A percentile compares a stretch with the other conserved stretches of the same genome.
phyloP scores from a whole-genome alignment of 2,329 filamentous ascomycete species.

The Botryotinia globosa region DNA sequence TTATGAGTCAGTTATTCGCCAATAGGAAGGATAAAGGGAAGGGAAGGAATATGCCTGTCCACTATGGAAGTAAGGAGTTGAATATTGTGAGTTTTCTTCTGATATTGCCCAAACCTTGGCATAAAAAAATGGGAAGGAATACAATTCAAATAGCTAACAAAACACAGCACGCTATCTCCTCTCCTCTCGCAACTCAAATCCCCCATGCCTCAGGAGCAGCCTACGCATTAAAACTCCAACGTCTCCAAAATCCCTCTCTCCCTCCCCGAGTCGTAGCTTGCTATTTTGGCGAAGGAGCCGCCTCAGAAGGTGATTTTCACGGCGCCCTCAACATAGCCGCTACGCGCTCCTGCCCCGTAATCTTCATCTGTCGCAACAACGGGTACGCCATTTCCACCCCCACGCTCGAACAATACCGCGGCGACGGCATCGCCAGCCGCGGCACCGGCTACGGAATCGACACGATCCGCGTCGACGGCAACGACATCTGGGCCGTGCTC shows the following conservation, averaged over 20 bases:
- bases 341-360: slow-evolving; percentile 78
- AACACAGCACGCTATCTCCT: slow-evolving; percentile 72
- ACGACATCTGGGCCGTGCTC: slow-evolving; percentile 85
- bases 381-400: slow-evolving; percentile 89
- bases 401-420: slow-evolving; percentile 85
- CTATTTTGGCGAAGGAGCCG: slow-evolving; percentile 89
- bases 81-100: slow-evolving; percentile 65
- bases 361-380: slow-evolving; percentile 92
- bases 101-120: not conserved
- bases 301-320: slow-evolving; percentile 89
- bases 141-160: not conserved
- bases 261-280: slow-evolving; percentile 70
- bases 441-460: slow-evolving; percentile 92
- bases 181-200: slow-evolving; percentile 82
- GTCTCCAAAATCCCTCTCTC: slow-evolving; percentile 65
- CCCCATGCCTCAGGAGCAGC: slow-evolving; percentile 85
- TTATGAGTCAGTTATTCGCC: slow-evolving; percentile 94
- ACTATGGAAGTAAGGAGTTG: slow-evolving; percentile 81
- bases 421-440: slow-evolving; percentile 83
- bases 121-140: no score
- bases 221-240: slow-evolving; percentile 82
- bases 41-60: slow-evolving; percentile 95
- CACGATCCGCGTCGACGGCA: slow-evolving; percentile 89
- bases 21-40: slow-evolving; percentile 76
- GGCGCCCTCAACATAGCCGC: slow-evolving; percentile 88